These are phyloP conservation scores for Herpetospermum pedunculosum DNA, from an alignment of 306 rosid genomes.

Conservation along the genomic window DNA sequence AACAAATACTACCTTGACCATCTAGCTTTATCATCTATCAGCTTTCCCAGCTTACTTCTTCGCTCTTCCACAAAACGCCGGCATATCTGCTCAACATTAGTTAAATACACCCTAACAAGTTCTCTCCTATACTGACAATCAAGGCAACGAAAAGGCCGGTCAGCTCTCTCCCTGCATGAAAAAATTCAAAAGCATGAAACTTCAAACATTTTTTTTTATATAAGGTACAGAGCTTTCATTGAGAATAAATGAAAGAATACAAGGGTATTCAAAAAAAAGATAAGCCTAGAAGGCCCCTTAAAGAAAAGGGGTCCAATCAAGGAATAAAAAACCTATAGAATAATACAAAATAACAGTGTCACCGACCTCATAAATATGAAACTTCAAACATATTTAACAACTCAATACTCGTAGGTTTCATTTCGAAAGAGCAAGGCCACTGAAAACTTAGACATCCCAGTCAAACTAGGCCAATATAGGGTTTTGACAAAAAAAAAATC, in stretches of 20 bases:
- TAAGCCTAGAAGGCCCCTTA: too few relatives aligned
- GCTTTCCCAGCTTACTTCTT: slow-evolving; percentile 78
- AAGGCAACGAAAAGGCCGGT: slow-evolving; percentile 95
- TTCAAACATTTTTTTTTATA: too few relatives aligned
- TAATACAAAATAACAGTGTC: too few relatives aligned
- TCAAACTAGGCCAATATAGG: not conserved
- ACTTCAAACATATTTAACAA: slow-evolving; percentile 3
- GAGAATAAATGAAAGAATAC: too few relatives aligned
- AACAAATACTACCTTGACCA: slow-evolving; percentile 73
- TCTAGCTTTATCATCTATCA: slow-evolving; percentile 89
- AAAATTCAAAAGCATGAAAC: slow-evolving; percentile 20
- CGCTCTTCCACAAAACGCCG: slow-evolving; percentile 97
- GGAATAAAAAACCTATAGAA: too few relatives aligned
- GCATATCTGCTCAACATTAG: slow-evolving; percentile 95
- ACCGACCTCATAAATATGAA: too few relatives aligned
- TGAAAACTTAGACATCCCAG: not conserved
- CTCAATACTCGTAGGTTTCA: not conserved
- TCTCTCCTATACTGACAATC: slow-evolving; percentile 98
- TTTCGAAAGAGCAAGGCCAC: not conserved
- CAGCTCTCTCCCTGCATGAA: slow-evolving; percentile 76
- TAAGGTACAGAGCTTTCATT: too few relatives aligned
- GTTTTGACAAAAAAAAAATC: not conserved
- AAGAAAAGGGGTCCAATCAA: too few relatives aligned
- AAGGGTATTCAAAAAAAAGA: too few relatives aligned
- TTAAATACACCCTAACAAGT: slow-evolving; percentile 96